These are phyloP conservation scores for Oldenlandia corymbosa DNA, from an alignment of 257 asterid species.

Conservation along the genomic window DNA sequence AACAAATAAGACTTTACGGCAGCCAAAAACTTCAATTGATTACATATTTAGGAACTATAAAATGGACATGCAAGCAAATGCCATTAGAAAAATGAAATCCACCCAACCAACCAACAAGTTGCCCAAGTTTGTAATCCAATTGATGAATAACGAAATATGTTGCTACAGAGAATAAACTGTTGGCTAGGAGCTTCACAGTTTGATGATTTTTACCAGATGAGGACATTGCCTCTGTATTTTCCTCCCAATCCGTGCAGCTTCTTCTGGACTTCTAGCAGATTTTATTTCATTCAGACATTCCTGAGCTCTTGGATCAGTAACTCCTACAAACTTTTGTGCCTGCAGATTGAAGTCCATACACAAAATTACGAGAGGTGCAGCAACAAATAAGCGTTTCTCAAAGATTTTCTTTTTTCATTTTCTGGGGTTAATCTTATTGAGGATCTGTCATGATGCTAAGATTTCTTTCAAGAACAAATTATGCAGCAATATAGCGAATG, in stretches of 20 bases:
- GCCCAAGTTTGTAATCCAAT: neutral
- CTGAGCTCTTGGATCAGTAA: slow-evolving; percentile 54
- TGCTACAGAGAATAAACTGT: neutral
- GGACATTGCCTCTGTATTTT: slow-evolving; percentile 69
- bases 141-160: neutral
- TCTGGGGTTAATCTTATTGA: too few species aligned
- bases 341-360: slow-evolving; percentile 20
- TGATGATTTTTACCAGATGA: slow-evolving; percentile 47
- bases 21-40: too few species aligned
- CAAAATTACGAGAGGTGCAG: neutral
- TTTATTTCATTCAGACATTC: slow-evolving; percentile 56
- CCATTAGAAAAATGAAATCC: neutral
- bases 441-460: too few species aligned
- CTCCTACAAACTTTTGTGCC: slow-evolving; percentile 81
- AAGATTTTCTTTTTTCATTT: too few species aligned
- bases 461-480: too few species aligned
- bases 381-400: too few species aligned
- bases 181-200: neutral
- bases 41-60: neutral
- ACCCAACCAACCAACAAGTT: neutral
- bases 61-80: neutral
- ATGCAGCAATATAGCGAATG: too few species aligned
- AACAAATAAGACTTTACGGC: too few species aligned
- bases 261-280: slow-evolving; percentile 84
- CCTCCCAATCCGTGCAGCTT: slow-evolving; percentile 95